phyloP scores from a whole-genome alignment of 768 basidiomycete genomes.

The Amanita thiersii region DNA sequence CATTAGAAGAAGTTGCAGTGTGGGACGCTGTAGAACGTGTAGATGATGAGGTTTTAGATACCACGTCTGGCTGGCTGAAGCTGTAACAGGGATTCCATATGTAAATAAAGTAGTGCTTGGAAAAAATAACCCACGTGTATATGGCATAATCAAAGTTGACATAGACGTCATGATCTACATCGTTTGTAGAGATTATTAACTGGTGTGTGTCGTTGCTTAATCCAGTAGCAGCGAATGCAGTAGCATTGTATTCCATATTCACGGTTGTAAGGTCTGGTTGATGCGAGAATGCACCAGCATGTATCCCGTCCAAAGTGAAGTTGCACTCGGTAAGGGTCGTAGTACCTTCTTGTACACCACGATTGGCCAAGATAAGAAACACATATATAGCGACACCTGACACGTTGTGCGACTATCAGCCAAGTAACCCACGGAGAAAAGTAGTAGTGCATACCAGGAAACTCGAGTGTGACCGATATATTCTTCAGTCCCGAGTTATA shows the following conservation, averaged over 20 bases:
- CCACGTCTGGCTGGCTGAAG: too few species aligned
- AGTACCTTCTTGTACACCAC: slow-evolving; percentile 9
- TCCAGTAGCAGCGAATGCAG: slow-evolving; percentile 13
- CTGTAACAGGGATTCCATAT: too few species aligned
- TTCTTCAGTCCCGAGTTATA: slow-evolving; percentile 17
- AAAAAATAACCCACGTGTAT: slow-evolving; percentile 12
- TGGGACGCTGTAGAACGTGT: too few species aligned
- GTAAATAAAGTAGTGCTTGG: not conserved
- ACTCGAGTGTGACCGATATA: slow-evolving; percentile 13
- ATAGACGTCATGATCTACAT: slow-evolving; percentile 8
- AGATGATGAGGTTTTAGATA: too few species aligned
- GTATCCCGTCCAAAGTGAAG: slow-evolving; percentile 15
- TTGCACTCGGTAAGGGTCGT: slow-evolving; percentile 16
- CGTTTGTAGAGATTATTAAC: slow-evolving; percentile 11
- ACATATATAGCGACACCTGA: slow-evolving; percentile 12
- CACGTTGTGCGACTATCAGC: not conserved
- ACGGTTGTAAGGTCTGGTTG: slow-evolving; percentile 9
- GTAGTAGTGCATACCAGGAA: slow-evolving; percentile 3
- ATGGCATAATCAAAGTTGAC: slow-evolving; percentile 16
- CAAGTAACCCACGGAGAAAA: not conserved
- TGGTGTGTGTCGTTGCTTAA: slow-evolving; percentile 12
- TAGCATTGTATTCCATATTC: slow-evolving; percentile 13
- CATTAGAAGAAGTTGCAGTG: too few species aligned
- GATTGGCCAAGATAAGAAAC: slow-evolving; percentile 12
- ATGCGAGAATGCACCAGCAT: slow-evolving; percentile 13